Base-by-base conservation (phyloP, 768 basidiomycete genomes). In the Tricholomella constricta region DNA sequence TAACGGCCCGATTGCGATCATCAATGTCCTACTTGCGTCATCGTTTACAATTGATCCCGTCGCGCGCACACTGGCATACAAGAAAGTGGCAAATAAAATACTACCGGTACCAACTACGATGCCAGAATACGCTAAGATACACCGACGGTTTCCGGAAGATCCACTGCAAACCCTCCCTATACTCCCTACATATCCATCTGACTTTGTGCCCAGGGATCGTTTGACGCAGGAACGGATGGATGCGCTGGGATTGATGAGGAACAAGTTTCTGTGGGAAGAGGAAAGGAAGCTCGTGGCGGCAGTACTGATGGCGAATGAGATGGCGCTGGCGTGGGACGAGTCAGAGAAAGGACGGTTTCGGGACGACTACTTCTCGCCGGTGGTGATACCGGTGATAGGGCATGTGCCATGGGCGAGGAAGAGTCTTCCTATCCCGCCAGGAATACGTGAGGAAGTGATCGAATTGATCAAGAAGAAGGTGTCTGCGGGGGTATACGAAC, bases 361-460 rank as follows among this genome's bases (percentile, higher is more conserved):
- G 2, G 51, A 56, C 2, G 62, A 66, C 4, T 67, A 62, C 37
- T 66, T n/a, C n/a, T n/a, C n/a, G n/a, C n/a, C n/a, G n/a, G n/a
- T n/a, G n/a, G n/a, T n/a, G n/a, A n/a, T n/a, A 67, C 66, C 65
- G 2, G 64, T 64, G 2, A 56, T 73, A 0, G 60, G 62, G 40
- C 72, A 73, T 43, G 38, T 63, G 15, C 72, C 72, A 1, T 73
- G 71, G 69, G 57, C 51, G 0, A 36, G 59, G 9, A 48, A 51
- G n/a, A 69, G 67, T 41, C 61, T 70, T 3, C 72, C 67, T 0
- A 72, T 73, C 6, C 69, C 70, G 1, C 67, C 59, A 0, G 71
- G 70, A 7, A 61, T 68, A 3, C 55, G 46, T 6, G 45, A 65
- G 2, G n/a, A n/a, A n/a, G n/a, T n/a, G n/a, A n/a, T n/a, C n/a